Conservation (phyloP, 2,329 filamentous ascomycete species). For the Xylaria sp. region DNA sequence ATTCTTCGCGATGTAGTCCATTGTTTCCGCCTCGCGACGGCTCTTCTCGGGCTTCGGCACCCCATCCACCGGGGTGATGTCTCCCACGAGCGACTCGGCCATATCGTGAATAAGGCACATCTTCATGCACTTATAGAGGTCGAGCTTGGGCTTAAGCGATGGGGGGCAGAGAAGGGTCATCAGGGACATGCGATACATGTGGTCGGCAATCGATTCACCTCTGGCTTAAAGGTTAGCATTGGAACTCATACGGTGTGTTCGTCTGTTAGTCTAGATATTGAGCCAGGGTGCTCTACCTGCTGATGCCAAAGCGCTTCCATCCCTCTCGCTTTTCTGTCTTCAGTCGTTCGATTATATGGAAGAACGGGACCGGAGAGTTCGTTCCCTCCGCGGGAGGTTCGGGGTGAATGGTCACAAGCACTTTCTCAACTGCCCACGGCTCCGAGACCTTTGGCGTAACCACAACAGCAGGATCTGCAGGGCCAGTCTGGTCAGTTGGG, state of each 20-base stretch:
- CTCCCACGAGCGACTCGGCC: conserved; percentile 91
- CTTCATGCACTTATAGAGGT: conserved; percentile 82
- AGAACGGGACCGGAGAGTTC: conserved; percentile 82
- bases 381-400: conserved; percentile 63
- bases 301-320: conserved; percentile 86
- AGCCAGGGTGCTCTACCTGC: conserved; percentile 43
- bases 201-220: conserved; percentile 92
- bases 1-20: conserved; percentile 81
- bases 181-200: conserved; percentile 99
- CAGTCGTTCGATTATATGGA: conserved; percentile 89
- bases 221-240: conserved; percentile 39
- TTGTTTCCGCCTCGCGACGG: conserved; percentile 82
- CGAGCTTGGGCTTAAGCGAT: conserved; percentile 69
- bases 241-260: conserved; percentile 1
- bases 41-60: conserved; percentile 87
- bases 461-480: conserved; percentile 41
- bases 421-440: conserved; percentile 61
- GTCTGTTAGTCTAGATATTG: too few relatives aligned
- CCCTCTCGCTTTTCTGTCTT: conserved; percentile 97
- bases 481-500: conserved; percentile 7
- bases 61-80: conserved; percentile 92
- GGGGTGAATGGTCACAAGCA: conserved; percentile 64
- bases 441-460: conserved; percentile 45
- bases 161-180: conserved; percentile 91
- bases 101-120: conserved; percentile 98